Percentiles rank a stretch among this genome's conserved stretches.
Evolutionary conservation across 2,329 filamentous ascomycete genomes (phyloP).

Genomic region (Alternaria longipes): DNA sequence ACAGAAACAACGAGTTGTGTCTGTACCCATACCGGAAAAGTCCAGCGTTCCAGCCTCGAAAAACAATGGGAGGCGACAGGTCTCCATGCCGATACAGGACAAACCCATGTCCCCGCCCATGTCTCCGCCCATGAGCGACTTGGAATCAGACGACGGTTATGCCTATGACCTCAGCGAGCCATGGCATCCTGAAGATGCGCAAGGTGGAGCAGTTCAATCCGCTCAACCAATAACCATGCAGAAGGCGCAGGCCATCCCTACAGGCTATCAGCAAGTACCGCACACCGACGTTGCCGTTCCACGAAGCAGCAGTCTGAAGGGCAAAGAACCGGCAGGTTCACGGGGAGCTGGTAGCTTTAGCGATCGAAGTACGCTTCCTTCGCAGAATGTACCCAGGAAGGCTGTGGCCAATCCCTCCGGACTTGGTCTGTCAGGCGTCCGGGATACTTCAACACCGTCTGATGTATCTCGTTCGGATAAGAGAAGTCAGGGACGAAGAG

Average conservation of each 20-base stretch:
- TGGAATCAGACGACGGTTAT: conserved; percentile 41
- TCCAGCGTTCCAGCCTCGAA: conserved; percentile 25
- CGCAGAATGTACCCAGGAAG: conserved; percentile 36
- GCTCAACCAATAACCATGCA: conserved; percentile 32
- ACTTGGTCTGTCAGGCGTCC: conserved; percentile 45
- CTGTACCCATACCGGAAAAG: conserved; percentile 25
- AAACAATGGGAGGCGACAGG: conserved; percentile 40
- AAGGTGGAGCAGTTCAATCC: conserved; percentile 27
- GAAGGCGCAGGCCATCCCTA: conserved; percentile 29
- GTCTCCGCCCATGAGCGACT: conserved; percentile 35
- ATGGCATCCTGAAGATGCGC: conserved; percentile 45
- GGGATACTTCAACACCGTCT: conserved; percentile 36
- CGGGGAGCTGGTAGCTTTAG: conserved; percentile 44
- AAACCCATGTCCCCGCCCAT: conserved; percentile 20
- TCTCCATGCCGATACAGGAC: conserved; percentile 43
- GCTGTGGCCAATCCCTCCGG: conserved; percentile 36
- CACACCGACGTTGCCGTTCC: conserved; percentile 28
- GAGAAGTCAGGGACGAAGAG: conserved; percentile 34
- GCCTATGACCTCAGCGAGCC: conserved; percentile 46
- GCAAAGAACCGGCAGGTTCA: conserved; percentile 43
- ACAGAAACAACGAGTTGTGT: conserved; percentile 41
- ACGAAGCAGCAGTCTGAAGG: conserved; percentile 39
- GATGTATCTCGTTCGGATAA: conserved; percentile 48
- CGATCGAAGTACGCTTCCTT: conserved; percentile 36
- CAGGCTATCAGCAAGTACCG: conserved; percentile 23